Percentiles rank a stretch among this genome's conserved stretches.
Evolutionary conservation across 768 basidiomycete species (phyloP).

Genomic region (Vararia minispora): DNA sequence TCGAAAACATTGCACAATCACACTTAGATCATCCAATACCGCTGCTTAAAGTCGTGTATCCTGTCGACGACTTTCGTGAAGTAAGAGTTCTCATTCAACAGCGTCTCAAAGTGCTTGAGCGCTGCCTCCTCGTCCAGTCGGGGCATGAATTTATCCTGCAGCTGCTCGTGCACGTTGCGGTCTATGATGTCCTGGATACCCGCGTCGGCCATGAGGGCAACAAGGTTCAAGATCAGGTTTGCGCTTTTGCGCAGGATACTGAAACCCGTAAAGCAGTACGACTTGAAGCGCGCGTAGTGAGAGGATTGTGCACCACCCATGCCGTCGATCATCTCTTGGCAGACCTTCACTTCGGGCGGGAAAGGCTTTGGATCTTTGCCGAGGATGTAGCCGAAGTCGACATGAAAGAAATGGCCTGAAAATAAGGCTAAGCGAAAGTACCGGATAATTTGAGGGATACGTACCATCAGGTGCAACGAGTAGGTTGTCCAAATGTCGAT

Average conservation of each 20-base stretch:
- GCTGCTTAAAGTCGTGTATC: conserved; percentile 85
- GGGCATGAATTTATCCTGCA: conserved; percentile 93
- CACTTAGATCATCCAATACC: conserved; percentile 70
- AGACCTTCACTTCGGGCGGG: conserved; percentile 96
- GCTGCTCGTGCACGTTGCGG: conserved; percentile 75
- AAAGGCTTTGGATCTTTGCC: conserved; percentile 97
- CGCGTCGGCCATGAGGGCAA: conserved; percentile 94
- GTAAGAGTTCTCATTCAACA: conserved; percentile 92
- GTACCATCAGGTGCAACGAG: conserved; percentile 84
- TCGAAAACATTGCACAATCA: background rate
- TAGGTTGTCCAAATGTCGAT: conserved; percentile 93
- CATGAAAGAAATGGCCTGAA: conserved; percentile 92
- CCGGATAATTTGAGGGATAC: conserved; percentile 9
- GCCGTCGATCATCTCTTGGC: conserved; percentile 99
- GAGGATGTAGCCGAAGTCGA: conserved; percentile 97
- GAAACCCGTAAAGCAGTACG: conserved; percentile 96
- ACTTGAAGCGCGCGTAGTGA: conserved; percentile 96
- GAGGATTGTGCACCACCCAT: conserved; percentile 96
- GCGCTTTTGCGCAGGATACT: conserved; percentile 93
- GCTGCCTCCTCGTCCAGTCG: conserved; percentile 95
- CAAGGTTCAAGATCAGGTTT: conserved; percentile 92
- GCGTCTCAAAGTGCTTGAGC: conserved; percentile 89
- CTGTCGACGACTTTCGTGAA: conserved; percentile 87
- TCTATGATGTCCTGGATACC: conserved; percentile 97
- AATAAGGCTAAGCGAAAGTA: background rate